phyloP scores from a whole-genome alignment of 257 asterid genomes.

The Leonotis leonurus region DNA sequence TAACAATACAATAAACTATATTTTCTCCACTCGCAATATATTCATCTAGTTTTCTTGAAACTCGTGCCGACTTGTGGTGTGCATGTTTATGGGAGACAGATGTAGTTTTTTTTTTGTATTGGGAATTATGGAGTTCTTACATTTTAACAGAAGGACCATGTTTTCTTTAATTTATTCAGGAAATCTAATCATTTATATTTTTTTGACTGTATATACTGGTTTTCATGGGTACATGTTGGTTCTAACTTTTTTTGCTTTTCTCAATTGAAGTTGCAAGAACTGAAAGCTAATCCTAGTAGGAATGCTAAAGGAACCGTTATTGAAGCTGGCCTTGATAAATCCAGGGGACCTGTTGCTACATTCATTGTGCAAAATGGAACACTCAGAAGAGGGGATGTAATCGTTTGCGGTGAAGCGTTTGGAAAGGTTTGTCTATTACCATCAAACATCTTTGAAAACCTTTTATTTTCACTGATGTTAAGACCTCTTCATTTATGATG shows the following conservation, averaged over 20 bases:
- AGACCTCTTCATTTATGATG: constrained; percentile 19
- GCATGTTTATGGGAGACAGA: too few relatives aligned
- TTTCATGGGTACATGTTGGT: constrained; percentile 4
- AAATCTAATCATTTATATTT: neutral
- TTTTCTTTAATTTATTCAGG: neutral
- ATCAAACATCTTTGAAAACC: constrained; percentile 6
- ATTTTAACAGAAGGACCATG: neutral
- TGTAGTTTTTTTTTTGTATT: too few relatives aligned
- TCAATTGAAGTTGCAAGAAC: constrained; percentile 72
- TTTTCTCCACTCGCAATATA: too few relatives aligned
- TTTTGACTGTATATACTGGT: constrained; percentile 5
- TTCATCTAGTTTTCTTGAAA: too few relatives aligned
- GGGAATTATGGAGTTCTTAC: neutral
- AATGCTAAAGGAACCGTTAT: constrained; percentile 92
- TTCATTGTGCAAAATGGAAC: constrained; percentile 97
- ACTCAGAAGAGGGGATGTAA: constrained; percentile 71
- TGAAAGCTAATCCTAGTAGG: constrained; percentile 96
- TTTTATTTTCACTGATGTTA: constrained; percentile 13
- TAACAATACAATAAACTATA: too few relatives aligned
- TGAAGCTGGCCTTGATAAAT: constrained; percentile 95
- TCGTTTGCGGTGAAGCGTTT: constrained; percentile 92
- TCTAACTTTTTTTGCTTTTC: constrained; percentile 14
- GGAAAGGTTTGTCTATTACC: constrained; percentile 74
- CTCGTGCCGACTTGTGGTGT: too few relatives aligned
- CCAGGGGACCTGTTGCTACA: constrained; percentile 89